Percentiles rank a stretch among this genome's conserved stretches.
Evolutionary conservation across 208 protist species (phyloP).

Genomic region (Trypanosoma conorhini): DNA sequence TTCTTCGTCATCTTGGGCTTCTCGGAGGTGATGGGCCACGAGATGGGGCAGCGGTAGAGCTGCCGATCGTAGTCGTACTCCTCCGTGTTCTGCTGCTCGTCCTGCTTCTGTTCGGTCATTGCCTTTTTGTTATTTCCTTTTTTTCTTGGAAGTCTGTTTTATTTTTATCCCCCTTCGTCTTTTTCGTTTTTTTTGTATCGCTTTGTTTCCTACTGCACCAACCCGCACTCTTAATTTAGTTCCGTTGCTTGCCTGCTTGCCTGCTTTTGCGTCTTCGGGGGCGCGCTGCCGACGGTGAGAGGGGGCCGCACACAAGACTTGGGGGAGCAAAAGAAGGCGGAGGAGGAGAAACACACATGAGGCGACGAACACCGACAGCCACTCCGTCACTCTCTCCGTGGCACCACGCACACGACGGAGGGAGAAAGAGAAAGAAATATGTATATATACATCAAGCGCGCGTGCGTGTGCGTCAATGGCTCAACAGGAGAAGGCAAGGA

Average conservation of each 20-base stretch:
- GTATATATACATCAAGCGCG: too few relatives aligned
- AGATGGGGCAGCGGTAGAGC: constrained; percentile 93
- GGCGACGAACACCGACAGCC: neutral
- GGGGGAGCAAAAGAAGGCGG: neutral
- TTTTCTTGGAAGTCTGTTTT: constrained; percentile 1
- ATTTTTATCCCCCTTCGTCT: too few relatives aligned
- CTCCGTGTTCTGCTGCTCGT: constrained; percentile 49
- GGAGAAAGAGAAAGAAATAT: neutral
- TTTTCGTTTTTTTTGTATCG: neutral
- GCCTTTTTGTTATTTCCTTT: constrained; percentile 5
- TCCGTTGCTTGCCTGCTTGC: neutral
- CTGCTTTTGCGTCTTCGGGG: neutral
- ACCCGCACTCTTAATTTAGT: neutral
- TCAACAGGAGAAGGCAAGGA: too few relatives aligned
- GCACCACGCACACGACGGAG: neutral
- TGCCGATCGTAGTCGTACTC: constrained; percentile 93
- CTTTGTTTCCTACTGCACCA: neutral
- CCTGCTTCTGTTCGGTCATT: constrained; percentile 23
- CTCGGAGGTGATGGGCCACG: constrained; percentile 86
- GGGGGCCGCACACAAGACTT: neutral
- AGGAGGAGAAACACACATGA: neutral
- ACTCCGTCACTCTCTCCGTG: neutral
- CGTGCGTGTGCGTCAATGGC: too few relatives aligned
- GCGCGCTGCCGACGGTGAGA: neutral
- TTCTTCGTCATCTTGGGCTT: constrained; percentile 96